A percentile compares a stretch with the other conserved stretches of the same genome.
Conservation (phyloP, 768 basidiomycete genomes). For the Pisolithus sp. region DNA sequence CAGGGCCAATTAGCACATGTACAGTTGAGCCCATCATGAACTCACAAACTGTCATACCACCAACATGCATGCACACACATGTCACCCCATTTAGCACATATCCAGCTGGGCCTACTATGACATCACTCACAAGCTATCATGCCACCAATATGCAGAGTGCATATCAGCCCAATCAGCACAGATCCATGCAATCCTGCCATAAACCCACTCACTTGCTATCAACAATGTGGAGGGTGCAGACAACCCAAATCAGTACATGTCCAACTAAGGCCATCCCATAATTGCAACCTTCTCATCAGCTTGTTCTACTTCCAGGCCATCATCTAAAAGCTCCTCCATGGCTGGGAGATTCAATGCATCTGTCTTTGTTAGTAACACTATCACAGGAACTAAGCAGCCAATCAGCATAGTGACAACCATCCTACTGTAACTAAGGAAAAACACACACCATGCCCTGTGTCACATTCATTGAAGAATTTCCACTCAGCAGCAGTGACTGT, state of each 20-base stretch:
- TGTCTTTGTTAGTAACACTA: slow-evolving; percentile 34
- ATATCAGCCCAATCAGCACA: neutral
- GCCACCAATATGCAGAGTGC: neutral
- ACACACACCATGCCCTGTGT: slow-evolving; percentile 6
- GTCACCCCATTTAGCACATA: neutral
- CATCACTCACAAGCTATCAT: neutral
- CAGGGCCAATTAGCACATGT: neutral
- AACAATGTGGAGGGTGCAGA: neutral
- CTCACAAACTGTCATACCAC: neutral
- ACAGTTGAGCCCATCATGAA: neutral
- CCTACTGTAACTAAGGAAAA: neutral
- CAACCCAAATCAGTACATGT: neutral
- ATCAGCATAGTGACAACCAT: neutral
- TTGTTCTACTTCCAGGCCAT: slow-evolving; percentile 6
- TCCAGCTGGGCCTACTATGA: neutral
- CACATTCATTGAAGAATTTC: slow-evolving; percentile 24
- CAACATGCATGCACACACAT: neutral
- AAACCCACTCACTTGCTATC: neutral
- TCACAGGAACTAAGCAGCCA: slow-evolving; percentile 28
- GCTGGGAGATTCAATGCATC: slow-evolving; percentile 24
- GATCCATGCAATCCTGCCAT: neutral
- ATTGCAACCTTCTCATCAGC: slow-evolving; percentile 10
- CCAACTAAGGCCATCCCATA: neutral
- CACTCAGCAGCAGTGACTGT: slow-evolving; percentile 23
- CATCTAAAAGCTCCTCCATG: slow-evolving; percentile 8